Conservation (phyloP, 2,329 filamentous ascomycete genomes). For the Trichoderma oligosporum region DNA sequence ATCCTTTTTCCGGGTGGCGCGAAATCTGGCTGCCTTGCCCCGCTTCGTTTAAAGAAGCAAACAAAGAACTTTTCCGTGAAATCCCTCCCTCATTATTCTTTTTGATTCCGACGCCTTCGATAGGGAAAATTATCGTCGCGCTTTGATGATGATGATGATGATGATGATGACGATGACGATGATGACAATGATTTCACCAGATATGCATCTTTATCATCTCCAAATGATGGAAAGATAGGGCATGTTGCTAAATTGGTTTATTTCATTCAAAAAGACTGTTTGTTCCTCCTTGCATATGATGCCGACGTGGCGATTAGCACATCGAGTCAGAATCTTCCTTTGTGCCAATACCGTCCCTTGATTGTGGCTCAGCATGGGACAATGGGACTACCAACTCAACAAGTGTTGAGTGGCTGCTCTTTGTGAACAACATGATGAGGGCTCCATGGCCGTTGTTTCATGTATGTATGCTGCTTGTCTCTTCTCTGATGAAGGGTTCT, state of each 20-base stretch:
- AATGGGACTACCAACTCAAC: not conserved
- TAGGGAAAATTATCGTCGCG: not conserved
- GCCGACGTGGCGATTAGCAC: too few species aligned
- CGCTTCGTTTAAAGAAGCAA: not conserved
- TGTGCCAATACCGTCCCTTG: too few species aligned
- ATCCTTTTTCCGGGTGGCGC: conserved; percentile 24
- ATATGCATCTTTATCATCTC: too few species aligned
- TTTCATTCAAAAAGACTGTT: too few species aligned
- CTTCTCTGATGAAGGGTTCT: not conserved
- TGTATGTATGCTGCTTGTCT: not conserved
- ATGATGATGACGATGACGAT: too few species aligned
- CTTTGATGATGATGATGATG: too few species aligned
- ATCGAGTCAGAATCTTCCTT: too few species aligned
- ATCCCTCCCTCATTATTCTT: not conserved
- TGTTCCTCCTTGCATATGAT: too few species aligned
- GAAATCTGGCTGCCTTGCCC: conserved; percentile 3
- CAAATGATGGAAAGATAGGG: too few species aligned
- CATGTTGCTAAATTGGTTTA: too few species aligned
- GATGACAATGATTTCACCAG: too few species aligned
- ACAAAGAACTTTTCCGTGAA: not conserved
- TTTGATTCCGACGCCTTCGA: conserved; percentile 11
- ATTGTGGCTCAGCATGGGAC: not conserved
- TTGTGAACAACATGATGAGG: not conserved
- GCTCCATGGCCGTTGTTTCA: not conserved
- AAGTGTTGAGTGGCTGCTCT: not conserved